Percentiles rank a stretch among this genome's conserved stretches.
Evolutionary conservation across 306 rosid genomes (phyloP).

Genomic region (Betula pendula): DNA sequence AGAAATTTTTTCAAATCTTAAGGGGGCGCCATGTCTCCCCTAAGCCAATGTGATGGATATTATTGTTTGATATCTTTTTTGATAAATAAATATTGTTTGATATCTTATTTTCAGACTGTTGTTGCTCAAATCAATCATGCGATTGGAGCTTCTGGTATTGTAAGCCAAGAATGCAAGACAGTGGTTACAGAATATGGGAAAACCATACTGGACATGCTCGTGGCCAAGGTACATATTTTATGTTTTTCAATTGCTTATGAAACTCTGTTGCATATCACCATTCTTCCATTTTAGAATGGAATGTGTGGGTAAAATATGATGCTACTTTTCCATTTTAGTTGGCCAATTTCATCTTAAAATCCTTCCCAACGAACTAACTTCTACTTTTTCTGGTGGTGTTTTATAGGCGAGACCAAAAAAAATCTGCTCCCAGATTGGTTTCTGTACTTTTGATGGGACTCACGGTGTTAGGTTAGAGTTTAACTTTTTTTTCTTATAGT

Average conservation of each 20-base stretch:
- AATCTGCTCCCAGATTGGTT: constrained; percentile 46
- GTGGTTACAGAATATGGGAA: constrained; percentile 36
- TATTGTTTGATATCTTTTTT: not conserved
- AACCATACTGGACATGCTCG: constrained; percentile 36
- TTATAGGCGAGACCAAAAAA: constrained; percentile 34
- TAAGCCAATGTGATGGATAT: not conserved
- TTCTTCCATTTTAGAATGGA: not conserved
- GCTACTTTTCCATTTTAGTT: not conserved
- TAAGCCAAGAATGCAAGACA: constrained; percentile 42
- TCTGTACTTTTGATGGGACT: constrained; percentile 38
- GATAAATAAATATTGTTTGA: too few relatives aligned
- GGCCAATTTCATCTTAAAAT: not conserved
- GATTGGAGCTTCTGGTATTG: constrained; percentile 41
- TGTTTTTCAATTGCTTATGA: not conserved
- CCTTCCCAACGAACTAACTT: not conserved
- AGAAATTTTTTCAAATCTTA: not conserved
- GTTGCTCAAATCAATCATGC: constrained; percentile 43
- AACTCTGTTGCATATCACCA: not conserved
- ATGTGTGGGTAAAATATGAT: not conserved
- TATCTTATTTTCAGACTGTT: constrained; percentile 19
- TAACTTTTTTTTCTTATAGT: constrained; percentile 11
- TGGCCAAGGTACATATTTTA: constrained; percentile 22
- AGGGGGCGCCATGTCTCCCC: not conserved
- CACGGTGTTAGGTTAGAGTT: constrained; percentile 33
- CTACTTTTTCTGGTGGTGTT: constrained; percentile 11